Percentiles rank a stretch among this genome's conserved stretches.
phyloP scores from a whole-genome alignment of 2,329 filamentous ascomycete species.

The Zarea fungicola region DNA sequence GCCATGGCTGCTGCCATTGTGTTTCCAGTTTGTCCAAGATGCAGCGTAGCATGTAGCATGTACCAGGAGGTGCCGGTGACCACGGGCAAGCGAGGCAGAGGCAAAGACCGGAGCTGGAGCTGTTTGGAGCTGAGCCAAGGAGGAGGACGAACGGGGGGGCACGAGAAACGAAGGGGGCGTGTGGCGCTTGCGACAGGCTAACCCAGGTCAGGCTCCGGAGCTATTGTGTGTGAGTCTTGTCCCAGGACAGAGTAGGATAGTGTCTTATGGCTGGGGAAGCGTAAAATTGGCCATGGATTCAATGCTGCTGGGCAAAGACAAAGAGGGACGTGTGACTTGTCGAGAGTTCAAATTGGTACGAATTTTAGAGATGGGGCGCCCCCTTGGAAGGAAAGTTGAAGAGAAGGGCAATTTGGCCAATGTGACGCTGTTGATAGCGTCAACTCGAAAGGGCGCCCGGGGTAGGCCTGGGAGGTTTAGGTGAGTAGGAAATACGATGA shows the following conservation, averaged over 20 bases:
- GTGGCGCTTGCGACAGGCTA: slow-evolving; percentile 9
- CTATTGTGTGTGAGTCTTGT: slow-evolving; percentile 10
- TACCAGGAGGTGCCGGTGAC: not conserved
- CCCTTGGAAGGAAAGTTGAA: no score
- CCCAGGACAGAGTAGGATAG: slow-evolving; percentile 9
- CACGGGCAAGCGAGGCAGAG: not conserved
- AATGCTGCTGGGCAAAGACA: not conserved
- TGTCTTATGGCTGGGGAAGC: slow-evolving; percentile 12
- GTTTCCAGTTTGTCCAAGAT: slow-evolving; percentile 3
- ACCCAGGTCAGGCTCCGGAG: not conserved
- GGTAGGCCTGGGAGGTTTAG: not conserved
- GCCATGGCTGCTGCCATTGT: slow-evolving; percentile 10
- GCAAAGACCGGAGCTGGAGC: not conserved
- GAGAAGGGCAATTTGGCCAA: slow-evolving; percentile 3
- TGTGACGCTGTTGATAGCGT: slow-evolving; percentile 7
- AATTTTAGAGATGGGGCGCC: no score
- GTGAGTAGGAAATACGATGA: not conserved
- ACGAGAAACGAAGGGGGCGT: slow-evolving; percentile 1
- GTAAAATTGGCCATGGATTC: slow-evolving; percentile 13
- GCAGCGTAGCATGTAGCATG: not conserved
- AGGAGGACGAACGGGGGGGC: not conserved
- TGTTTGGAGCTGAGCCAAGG: not conserved
- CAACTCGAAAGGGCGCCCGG: slow-evolving; percentile 8
- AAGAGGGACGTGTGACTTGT: not conserved
- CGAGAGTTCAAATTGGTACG: not conserved